phyloP scores from a whole-genome alignment of 257 asterid genomes.

The Solanum sejunctum region DNA sequence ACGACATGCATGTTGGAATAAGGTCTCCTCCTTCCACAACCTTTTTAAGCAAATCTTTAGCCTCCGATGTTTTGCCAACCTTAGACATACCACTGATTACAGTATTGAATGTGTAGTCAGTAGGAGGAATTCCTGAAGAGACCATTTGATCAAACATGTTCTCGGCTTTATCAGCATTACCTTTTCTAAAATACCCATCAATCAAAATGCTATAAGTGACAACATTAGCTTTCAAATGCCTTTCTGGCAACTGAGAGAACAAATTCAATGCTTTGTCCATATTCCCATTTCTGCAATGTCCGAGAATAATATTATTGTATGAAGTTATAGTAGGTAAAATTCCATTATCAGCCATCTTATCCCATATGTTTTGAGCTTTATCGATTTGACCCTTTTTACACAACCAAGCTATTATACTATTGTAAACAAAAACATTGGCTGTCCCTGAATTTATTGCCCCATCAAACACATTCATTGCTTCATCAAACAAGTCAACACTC shows the following conservation, averaged over 20 bases:
- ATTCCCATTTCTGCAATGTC: slow-evolving; percentile 51
- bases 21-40: slow-evolving; percentile 32
- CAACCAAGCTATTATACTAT: slow-evolving; percentile 43
- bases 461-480: slow-evolving; percentile 40
- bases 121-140: slow-evolving; percentile 36
- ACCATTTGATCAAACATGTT: slow-evolving; percentile 50
- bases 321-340: slow-evolving; percentile 43
- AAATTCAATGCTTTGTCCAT: slow-evolving; percentile 46
- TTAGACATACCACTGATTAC: slow-evolving; percentile 54
- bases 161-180: slow-evolving; percentile 41
- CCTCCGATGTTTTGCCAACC: slow-evolving; percentile 39
- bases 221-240: slow-evolving; percentile 39
- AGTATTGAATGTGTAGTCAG: slow-evolving; percentile 43
- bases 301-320: slow-evolving; percentile 54
- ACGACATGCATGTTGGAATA: slow-evolving; percentile 40
- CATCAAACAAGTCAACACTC: slow-evolving; percentile 21
- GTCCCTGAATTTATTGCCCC: slow-evolving; percentile 43
- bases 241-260: slow-evolving; percentile 31
- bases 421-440: slow-evolving; percentile 59
- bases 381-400: slow-evolving; percentile 37
- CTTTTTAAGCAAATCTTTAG: slow-evolving; percentile 35
- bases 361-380: slow-evolving; percentile 44
- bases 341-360: slow-evolving; percentile 42
- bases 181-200: slow-evolving; percentile 52
- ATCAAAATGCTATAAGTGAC: slow-evolving; percentile 58